Percentiles rank a stretch among this genome's conserved stretches.
Evolutionary conservation across 352 stramenopile genomes (phyloP).

Genomic region (Phytopythium kandeliae): DNA sequence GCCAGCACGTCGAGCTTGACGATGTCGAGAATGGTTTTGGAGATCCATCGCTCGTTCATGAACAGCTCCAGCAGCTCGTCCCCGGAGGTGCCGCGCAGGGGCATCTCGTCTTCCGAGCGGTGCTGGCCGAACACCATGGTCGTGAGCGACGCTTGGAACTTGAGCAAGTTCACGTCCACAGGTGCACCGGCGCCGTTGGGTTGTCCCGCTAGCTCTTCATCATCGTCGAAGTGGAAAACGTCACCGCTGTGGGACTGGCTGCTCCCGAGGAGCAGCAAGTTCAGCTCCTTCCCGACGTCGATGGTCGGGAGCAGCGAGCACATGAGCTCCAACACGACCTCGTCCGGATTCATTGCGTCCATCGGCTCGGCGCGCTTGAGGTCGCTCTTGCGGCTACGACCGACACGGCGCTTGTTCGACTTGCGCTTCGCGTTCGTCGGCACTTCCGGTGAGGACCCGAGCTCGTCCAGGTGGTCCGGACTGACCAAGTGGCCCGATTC

Average conservation of each 20-base stretch:
- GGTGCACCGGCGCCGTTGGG: constrained; percentile 6
- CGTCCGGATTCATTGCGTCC: constrained; percentile 42
- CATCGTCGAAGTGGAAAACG: constrained; percentile 74
- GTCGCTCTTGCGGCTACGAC: constrained; percentile 40
- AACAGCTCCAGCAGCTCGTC: constrained; percentile 33
- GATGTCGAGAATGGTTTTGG: constrained; percentile 30
- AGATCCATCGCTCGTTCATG: constrained; percentile 47
- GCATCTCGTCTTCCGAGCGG: constrained; percentile 14
- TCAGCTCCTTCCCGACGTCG: constrained; percentile 78
- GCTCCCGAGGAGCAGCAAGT: constrained; percentile 51
- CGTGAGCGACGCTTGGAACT: constrained; percentile 50
- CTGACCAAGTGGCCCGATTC: constrained; percentile 61
- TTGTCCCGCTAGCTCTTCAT: constrained; percentile 28
- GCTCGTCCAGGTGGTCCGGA: constrained; percentile 65
- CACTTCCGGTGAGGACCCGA: constrained; percentile 48
- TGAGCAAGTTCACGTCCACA: constrained; percentile 53
- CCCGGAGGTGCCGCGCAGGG: constrained; percentile 16
- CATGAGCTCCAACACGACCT: constrained; percentile 79
- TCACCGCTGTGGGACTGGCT: constrained; percentile 33
- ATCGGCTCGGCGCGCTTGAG: constrained; percentile 26
- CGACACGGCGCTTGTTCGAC: constrained; percentile 55
- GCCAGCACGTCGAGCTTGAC: constrained; percentile 50
- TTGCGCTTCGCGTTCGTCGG: constrained; percentile 24
- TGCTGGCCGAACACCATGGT: constrained; percentile 38
- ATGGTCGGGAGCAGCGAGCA: constrained; percentile 50